phyloP scores from a whole-genome alignment of 2,329 filamentous ascomycete genomes.

The Colletotrichum viniferum region DNA sequence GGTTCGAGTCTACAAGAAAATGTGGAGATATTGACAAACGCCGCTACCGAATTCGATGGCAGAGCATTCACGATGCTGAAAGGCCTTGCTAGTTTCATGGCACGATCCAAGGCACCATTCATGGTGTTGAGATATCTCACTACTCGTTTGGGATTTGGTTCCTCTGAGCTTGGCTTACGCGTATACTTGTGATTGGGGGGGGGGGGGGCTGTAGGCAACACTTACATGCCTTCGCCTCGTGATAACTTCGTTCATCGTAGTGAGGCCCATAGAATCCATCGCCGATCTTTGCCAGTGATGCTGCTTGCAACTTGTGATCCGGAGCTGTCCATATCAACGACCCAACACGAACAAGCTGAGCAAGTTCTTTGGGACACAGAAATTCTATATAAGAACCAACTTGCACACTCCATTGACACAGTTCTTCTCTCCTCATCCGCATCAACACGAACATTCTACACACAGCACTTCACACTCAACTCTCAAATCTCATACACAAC shows the following conservation, averaged over 20 bases:
- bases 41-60: neutral
- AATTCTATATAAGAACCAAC: neutral
- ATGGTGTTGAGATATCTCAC: neutral
- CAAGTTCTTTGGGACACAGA: neutral
- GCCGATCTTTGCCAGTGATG: neutral
- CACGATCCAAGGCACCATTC: neutral
- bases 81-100: neutral
- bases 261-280: neutral
- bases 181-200: neutral
- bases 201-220: neutral
- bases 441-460: neutral
- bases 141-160: neutral
- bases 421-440: neutral
- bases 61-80: neutral
- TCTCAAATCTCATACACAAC: neutral
- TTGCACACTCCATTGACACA: neutral
- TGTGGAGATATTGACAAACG: neutral
- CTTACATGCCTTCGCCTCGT: neutral
- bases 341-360: fast-evolving
- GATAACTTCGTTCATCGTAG: neutral
- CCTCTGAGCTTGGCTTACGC: neutral
- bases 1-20: neutral
- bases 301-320: neutral
- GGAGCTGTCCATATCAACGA: neutral
- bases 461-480: neutral